phyloP scores from a whole-genome alignment of 768 basidiomycete genomes.

The Amanita phalloides region DNA sequence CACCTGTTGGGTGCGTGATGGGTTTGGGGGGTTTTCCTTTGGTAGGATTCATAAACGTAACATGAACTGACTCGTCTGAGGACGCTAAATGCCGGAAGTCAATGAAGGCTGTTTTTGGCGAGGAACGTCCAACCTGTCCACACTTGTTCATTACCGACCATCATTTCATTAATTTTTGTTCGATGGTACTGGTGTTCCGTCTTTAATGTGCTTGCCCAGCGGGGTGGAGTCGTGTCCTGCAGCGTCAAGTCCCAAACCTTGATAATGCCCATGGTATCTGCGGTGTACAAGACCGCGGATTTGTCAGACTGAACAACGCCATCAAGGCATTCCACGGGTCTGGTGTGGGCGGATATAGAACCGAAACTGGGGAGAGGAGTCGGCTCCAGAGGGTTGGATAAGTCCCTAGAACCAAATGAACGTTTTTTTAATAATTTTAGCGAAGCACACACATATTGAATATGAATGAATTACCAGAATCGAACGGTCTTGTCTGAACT shows the following conservation, averaged over 20 bases:
- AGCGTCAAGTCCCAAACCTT: conserved; percentile 66
- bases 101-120: neutral
- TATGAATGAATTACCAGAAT: conserved; percentile 56
- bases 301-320: conserved; percentile 37
- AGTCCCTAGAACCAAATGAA: conserved; percentile 41
- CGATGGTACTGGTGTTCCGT: conserved; percentile 65
- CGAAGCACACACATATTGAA: neutral
- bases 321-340: conserved; percentile 76
- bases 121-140: conserved; percentile 64
- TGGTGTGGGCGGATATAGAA: conserved; percentile 73
- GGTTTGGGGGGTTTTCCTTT: conserved; percentile 30
- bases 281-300: conserved; percentile 58
- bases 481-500: conserved; percentile 85
- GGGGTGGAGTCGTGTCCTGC: conserved; percentile 22
- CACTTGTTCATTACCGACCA: conserved; percentile 55
- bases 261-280: conserved; percentile 88
- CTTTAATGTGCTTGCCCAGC: conserved; percentile 41
- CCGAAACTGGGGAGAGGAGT: conserved; percentile 42
- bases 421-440: neutral
- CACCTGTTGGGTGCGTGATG: conserved; percentile 52
- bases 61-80: conserved; percentile 74
- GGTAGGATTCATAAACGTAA: conserved; percentile 25
- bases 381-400: conserved; percentile 32
- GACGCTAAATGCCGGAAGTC: conserved; percentile 46
- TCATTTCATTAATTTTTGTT: conserved; percentile 71